Conservation (phyloP, 352 stramenopile species). For the Phytophthora sojae region DNA sequence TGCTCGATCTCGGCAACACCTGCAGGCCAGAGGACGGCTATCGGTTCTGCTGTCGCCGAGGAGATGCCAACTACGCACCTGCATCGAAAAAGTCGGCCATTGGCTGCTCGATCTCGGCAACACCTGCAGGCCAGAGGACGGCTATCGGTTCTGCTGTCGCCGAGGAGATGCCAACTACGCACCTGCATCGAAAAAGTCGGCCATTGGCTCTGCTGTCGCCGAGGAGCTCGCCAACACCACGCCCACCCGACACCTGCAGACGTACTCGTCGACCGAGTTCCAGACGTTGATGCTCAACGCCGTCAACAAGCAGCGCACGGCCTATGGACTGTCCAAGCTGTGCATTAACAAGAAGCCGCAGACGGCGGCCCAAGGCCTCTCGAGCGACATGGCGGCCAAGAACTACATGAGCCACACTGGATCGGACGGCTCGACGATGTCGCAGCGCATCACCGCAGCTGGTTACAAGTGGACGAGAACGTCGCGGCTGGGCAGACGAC, state of each 20-base stretch:
- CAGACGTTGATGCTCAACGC: slow-evolving; percentile 43
- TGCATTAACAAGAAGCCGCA: slow-evolving; percentile 44
- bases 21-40: not conserved
- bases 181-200: not conserved
- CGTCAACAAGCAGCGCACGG: slow-evolving; percentile 50
- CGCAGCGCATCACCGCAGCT: slow-evolving; percentile 35
- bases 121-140: not conserved
- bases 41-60: slow-evolving; percentile 12
- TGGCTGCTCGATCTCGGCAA: not conserved
- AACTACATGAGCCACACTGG: slow-evolving; percentile 57
- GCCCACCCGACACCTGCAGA: slow-evolving; percentile 24
- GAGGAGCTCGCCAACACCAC: slow-evolving; percentile 15
- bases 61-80: not conserved
- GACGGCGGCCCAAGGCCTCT: slow-evolving; percentile 18
- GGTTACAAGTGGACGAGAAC: slow-evolving; percentile 61
- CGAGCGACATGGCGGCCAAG: slow-evolving; percentile 39
- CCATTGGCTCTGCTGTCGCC: slow-evolving; percentile 11
- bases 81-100: not conserved
- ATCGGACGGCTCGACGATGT: slow-evolving; percentile 40
- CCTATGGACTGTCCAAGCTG: slow-evolving; percentile 33
- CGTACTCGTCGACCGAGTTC: slow-evolving; percentile 36
- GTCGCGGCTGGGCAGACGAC: slow-evolving; percentile 45
- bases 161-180: slow-evolving; percentile 1
- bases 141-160: slow-evolving; percentile 9
- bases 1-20: not conserved